These are phyloP conservation scores for Erythrophleum fordii DNA, from an alignment of 306 rosid species.

Conservation along the genomic window DNA sequence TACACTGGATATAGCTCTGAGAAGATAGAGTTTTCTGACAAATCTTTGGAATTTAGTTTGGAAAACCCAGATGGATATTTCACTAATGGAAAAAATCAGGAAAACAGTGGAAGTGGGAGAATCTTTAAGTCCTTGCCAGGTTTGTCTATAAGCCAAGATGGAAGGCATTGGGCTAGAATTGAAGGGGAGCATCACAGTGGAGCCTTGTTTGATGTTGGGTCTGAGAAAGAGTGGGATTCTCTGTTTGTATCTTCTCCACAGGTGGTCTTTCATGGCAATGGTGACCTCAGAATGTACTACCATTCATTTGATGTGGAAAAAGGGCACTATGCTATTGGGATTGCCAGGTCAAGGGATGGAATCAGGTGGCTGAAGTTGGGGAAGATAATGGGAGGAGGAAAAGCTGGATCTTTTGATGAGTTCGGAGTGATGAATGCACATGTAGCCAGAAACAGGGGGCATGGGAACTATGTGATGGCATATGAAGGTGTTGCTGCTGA, in stretches of 20 bases:
- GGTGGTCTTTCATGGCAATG: slow-evolving; percentile 68
- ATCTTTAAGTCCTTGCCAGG: slow-evolving; percentile 71
- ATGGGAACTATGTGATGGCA: slow-evolving; percentile 75
- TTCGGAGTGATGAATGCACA: slow-evolving; percentile 59
- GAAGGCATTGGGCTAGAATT: slow-evolving; percentile 89
- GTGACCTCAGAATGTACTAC: slow-evolving; percentile 83
- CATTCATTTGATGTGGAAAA: slow-evolving; percentile 68
- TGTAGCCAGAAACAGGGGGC: slow-evolving; percentile 54
- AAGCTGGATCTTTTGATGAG: slow-evolving; percentile 62
- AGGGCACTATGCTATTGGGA: slow-evolving; percentile 63
- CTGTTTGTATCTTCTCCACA: slow-evolving; percentile 65
- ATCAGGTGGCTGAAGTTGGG: slow-evolving; percentile 78
- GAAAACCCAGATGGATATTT: slow-evolving; percentile 54
- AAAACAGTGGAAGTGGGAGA: slow-evolving; percentile 29
- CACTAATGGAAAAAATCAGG: not conserved
- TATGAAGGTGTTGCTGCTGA: slow-evolving; percentile 72
- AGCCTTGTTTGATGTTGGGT: slow-evolving; percentile 75
- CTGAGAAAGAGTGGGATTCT: slow-evolving; percentile 73
- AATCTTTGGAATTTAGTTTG: slow-evolving; percentile 37
- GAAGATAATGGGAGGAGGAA: slow-evolving; percentile 70
- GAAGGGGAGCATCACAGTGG: slow-evolving; percentile 91
- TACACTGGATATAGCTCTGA: slow-evolving; percentile 65
- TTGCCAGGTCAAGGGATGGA: slow-evolving; percentile 89
- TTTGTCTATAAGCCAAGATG: slow-evolving; percentile 84
- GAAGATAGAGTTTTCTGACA: slow-evolving; percentile 41